Evolutionary conservation across 352 stramenopile species (phyloP), one percentile per base, ranked within the genome.

Genomic region (Phytopythium aichiense): DNA sequence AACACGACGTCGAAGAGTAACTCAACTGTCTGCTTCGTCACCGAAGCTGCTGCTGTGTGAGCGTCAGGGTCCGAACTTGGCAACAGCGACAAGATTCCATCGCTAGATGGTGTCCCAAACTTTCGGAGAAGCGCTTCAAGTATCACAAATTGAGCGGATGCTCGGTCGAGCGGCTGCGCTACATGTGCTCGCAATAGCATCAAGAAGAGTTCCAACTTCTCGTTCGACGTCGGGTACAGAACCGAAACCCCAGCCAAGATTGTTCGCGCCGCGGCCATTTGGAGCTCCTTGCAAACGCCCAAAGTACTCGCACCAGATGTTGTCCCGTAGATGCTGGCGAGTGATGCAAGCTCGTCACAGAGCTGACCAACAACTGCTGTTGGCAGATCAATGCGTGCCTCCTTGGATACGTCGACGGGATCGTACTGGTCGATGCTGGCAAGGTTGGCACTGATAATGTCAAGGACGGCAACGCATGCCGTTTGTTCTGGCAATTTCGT

Each of bases 1-100:
- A 73, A 56, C 37, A 79, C 68, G 25, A 83, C 43, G 30, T 68
- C 35, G 62, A 87, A 77, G 0, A 87, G 60, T 30, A 85, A 62
- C 2, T 53, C 38, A 22, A 85, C 28, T 0, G 74, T 71, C 64
- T 90, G 72, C 59, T 74, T 74, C 20, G 78, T 69, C 40, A 59
- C 51, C 15, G 61, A 35, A 15, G 13, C 31, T 59, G 28, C 60
- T 8, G 52, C 58, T 22, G 66, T 57, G 18, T 51, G 37, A 35
- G 40, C 8, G 15, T 63, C 38, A 16, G 46, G 23, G 18, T 56
- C 40, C 31, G 70, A 53, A 60, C 76, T 67, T 56, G 77, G 86
- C 57, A 93, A 76, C 23, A 95, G 78, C 4, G 76, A 91, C 30
- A 92, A 60, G 35, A 95, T 80, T 40, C 86, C 84, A 43, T 87